These are phyloP conservation scores for Neophaeococcomyces aloes DNA, from an alignment of 2,329 filamentous ascomycete species.

Conservation along the genomic window DNA sequence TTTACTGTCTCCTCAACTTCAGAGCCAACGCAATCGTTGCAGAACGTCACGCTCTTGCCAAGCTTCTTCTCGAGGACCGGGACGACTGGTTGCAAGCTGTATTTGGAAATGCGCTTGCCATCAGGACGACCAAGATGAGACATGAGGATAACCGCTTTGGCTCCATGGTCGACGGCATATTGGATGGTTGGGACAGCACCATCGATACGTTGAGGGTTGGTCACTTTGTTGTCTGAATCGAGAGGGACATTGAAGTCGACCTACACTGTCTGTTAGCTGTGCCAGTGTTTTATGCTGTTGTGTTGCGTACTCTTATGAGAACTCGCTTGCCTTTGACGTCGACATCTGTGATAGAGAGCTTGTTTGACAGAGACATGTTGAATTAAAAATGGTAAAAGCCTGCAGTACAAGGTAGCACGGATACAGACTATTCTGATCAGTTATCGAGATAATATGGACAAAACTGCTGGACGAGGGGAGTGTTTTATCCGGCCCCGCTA, in stretches of 20 bases:
- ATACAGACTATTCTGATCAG: background rate
- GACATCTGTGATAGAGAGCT: constrained; percentile 91
- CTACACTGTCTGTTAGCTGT: constrained; percentile 36
- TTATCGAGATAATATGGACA: background rate
- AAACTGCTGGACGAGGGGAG: too few relatives aligned
- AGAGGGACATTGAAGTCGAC: constrained; percentile 99
- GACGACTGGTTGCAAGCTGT: constrained; percentile 86
- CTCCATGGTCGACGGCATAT: constrained; percentile 78
- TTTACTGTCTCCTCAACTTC: constrained; percentile 85
- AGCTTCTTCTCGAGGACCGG: constrained; percentile 85
- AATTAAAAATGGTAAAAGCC: too few relatives aligned
- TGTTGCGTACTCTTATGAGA: constrained; percentile 72
- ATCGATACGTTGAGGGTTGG: constrained; percentile 96
- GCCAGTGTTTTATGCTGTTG: background rate
- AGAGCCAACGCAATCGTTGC: constrained; percentile 78
- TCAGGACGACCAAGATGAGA: constrained; percentile 95
- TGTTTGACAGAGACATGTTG: constrained; percentile 91
- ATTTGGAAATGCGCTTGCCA: constrained; percentile 81
- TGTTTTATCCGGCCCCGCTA: too few relatives aligned
- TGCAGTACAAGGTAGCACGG: background rate
- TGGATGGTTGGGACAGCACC: constrained; percentile 93
- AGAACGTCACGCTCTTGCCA: constrained; percentile 73
- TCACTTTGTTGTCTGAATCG: constrained; percentile 83
- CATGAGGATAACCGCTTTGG: constrained; percentile 92
- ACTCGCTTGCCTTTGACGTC: constrained; percentile 98